Evolutionary conservation across 75 land plant species (phyloP).

Genomic region (Cupressus sempervirens): DNA sequence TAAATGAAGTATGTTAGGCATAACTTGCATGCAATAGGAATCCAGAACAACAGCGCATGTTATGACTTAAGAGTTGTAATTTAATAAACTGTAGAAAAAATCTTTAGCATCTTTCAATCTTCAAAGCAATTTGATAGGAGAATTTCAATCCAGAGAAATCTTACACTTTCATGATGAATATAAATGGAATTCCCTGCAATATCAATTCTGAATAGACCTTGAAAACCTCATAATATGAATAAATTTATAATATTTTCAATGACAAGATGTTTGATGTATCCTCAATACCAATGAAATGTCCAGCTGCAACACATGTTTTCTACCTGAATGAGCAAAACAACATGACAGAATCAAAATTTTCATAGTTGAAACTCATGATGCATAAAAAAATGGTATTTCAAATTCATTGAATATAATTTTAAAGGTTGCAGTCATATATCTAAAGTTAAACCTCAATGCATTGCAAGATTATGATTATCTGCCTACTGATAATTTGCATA

Average conservation of each 20-base stretch:
- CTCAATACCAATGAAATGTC: background rate
- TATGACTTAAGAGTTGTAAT: background rate
- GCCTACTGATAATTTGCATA: background rate
- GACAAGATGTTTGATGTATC: background rate
- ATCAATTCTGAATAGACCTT: background rate
- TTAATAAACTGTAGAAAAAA: background rate
- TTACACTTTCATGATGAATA: slow-evolving; percentile 5
- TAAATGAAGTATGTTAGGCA: background rate
- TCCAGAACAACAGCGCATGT: background rate
- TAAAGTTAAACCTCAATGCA: background rate
- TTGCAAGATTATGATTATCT: background rate
- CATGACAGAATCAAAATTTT: background rate
- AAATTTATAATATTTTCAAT: background rate
- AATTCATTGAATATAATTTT: too few species aligned
- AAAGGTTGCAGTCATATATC: background rate
- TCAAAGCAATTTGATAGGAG: background rate
- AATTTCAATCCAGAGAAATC: background rate
- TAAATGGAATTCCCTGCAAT: background rate
- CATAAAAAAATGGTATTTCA: background rate
- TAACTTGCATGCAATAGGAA: background rate
- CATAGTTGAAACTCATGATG: background rate
- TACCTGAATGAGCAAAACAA: background rate
- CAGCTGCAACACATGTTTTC: background rate
- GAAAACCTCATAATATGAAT: background rate
- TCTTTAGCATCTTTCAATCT: background rate